These are phyloP conservation scores for Phytophthora boehmeriae DNA, from an alignment of 352 stramenopile species.

Conservation along the genomic window DNA sequence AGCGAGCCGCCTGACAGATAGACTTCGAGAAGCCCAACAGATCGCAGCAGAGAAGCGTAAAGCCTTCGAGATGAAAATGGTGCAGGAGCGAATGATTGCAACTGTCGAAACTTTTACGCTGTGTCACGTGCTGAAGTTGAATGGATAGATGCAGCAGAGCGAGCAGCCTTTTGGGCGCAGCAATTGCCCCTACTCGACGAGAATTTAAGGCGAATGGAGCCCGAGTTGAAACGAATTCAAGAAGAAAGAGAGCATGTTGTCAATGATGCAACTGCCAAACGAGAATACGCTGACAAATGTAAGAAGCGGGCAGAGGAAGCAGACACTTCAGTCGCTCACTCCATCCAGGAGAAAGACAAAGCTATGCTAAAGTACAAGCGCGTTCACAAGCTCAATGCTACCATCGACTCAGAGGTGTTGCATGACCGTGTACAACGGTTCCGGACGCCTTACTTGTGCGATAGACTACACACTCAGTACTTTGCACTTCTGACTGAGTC, in stretches of 20 bases:
- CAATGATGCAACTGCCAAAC: conserved; percentile 52
- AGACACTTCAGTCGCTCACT: conserved; percentile 32
- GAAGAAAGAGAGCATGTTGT: conserved; percentile 62
- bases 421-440: conserved; percentile 73
- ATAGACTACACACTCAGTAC: conserved; percentile 58
- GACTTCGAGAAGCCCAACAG: conserved; percentile 52
- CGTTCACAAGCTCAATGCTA: conserved; percentile 55
- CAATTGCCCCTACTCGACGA: conserved; percentile 21
- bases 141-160: conserved; percentile 62
- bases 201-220: conserved; percentile 45
- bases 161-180: conserved; percentile 41
- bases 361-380: conserved; percentile 41
- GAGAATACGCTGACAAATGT: conserved; percentile 50
- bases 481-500: conserved; percentile 67
- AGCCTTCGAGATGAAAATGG: conserved; percentile 59
- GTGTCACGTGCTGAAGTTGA: conserved; percentile 39
- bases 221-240: conserved; percentile 50
- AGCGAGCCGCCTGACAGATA: conserved; percentile 41
- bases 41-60: conserved; percentile 46
- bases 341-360: conserved; percentile 49
- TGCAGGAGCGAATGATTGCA: conserved; percentile 69
- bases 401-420: conserved; percentile 73
- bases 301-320: conserved; percentile 41
- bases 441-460: conserved; percentile 58
- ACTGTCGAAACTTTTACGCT: conserved; percentile 59